Conservation (phyloP, 805 yeast species). For the Komagataella pastoris region DNA sequence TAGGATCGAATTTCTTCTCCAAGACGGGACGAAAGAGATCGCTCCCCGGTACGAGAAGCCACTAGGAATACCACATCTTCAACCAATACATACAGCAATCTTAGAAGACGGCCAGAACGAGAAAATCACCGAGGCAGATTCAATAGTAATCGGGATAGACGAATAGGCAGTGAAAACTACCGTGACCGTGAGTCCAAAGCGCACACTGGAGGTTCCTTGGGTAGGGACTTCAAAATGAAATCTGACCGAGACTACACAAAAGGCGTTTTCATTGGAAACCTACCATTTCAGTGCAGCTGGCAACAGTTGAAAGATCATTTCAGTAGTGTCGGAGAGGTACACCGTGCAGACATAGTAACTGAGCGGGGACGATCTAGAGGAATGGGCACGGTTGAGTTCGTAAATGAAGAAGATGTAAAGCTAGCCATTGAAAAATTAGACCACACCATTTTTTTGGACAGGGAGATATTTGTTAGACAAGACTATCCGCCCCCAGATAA, state of each 20-base stretch:
- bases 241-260: conserved; percentile 41
- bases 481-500: conserved; percentile 75
- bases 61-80: background rate
- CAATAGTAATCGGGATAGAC: conserved; percentile 14
- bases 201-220: conserved; percentile 13
- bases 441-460: conserved; percentile 50
- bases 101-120: background rate
- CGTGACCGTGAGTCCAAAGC: conserved; percentile 8
- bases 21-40: background rate
- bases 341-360: conserved; percentile 73
- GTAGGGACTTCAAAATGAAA: conserved; percentile 7
- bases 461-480: conserved; percentile 81
- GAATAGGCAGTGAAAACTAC: conserved; percentile 11
- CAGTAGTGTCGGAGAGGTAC: conserved; percentile 46
- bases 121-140: conserved; percentile 15
- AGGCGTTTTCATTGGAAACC: conserved; percentile 62
- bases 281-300: conserved; percentile 53
- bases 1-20: background rate
- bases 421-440: conserved; percentile 61
- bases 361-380: conserved; percentile 75
- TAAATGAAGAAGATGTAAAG: conserved; percentile 47
- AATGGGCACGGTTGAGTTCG: conserved; percentile 84
- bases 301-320: conserved; percentile 47
- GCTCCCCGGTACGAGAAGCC: background rate
- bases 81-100: background rate